Conservation (phyloP, 495 filamentous ascomycete genomes). For the Penicillium silybi region DNA sequence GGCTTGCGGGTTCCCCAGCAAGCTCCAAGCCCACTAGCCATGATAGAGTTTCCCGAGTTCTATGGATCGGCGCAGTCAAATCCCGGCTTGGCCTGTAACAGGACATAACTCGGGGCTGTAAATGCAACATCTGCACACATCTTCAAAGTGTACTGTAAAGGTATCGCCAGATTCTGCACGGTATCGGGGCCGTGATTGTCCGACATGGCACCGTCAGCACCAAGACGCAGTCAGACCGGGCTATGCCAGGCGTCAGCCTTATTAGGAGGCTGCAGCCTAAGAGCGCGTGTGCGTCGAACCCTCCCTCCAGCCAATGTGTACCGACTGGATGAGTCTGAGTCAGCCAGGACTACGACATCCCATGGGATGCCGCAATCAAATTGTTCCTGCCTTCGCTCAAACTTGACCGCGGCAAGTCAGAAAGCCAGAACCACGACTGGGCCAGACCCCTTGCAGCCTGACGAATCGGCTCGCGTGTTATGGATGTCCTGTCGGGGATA, state of each 20-base stretch:
- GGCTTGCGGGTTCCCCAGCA: slow-evolving; percentile 4
- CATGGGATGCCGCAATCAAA: not conserved
- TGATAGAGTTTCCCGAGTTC: not conserved
- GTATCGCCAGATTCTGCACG: no score
- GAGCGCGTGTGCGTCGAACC: slow-evolving; percentile 9
- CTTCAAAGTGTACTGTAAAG: not conserved
- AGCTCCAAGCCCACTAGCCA: slow-evolving; percentile 1
- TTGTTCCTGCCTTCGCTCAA: slow-evolving; percentile 1
- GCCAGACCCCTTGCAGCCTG: slow-evolving; percentile 12
- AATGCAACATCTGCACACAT: slow-evolving; percentile 1
- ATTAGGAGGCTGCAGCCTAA: slow-evolving; percentile 38
- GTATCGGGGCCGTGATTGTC: slow-evolving; percentile 11
- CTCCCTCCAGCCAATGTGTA: slow-evolving; percentile 1
- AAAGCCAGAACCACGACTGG: slow-evolving; percentile 1
- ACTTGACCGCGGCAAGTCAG: slow-evolving; percentile 14
- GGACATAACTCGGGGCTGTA: not conserved
- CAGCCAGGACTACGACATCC: not conserved
- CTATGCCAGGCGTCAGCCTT: slow-evolving; percentile 13
- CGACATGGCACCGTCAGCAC: not conserved
- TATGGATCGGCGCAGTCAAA: not conserved
- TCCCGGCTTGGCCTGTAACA: not conserved
- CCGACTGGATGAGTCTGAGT: not conserved
- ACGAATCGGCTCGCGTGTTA: slow-evolving; percentile 8
- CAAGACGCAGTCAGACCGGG: slow-evolving; percentile 19
- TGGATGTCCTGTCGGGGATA: slow-evolving; percentile 13